These are phyloP conservation scores for Penstemon eatonii DNA, from an alignment of 257 asterid genomes.

Conservation along the genomic window DNA sequence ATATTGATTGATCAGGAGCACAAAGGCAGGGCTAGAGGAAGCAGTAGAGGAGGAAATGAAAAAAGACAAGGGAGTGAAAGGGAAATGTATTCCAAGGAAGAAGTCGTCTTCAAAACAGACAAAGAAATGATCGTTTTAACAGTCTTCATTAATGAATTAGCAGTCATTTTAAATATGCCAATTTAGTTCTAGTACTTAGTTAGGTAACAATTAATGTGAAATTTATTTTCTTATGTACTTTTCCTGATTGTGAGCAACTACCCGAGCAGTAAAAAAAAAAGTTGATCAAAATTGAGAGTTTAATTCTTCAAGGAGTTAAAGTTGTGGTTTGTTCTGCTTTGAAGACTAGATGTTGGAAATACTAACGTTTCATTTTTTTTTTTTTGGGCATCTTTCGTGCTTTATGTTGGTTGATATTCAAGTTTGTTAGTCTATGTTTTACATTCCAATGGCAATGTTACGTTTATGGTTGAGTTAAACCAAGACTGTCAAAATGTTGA, in stretches of 20 bases:
- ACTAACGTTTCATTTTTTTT: no score
- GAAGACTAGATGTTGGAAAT: no score
- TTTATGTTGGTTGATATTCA: no score
- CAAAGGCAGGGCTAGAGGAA: slow-evolving; percentile 42
- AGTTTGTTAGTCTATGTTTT: no score
- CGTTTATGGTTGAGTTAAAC: no score
- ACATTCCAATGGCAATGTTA: no score
- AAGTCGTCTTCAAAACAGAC: slow-evolving; percentile 48
- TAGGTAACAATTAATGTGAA: slow-evolving; percentile 19
- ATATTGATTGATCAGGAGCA: slow-evolving; percentile 39
- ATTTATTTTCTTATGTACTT: slow-evolving; percentile 8
- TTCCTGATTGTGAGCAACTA: neutral
- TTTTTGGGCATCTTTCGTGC: no score
- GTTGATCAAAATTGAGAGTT: no score
- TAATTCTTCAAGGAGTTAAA: no score
- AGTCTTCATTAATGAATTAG: neutral
- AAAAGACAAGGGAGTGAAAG: slow-evolving; percentile 46
- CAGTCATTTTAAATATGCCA: neutral
- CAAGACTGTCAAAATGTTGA: no score
- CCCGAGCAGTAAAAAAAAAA: no score
- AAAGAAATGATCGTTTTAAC: slow-evolving; percentile 41
- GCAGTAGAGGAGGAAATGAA: slow-evolving; percentile 40
- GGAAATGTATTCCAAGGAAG: slow-evolving; percentile 80
- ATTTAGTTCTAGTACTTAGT: slow-evolving; percentile 1
- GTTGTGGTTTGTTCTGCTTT: no score